Evolutionary conservation across 371 early-diverging fungal species (phyloP), one percentile per base, ranked within the genome.

Genomic region (Rhizopus sp.): DNA sequence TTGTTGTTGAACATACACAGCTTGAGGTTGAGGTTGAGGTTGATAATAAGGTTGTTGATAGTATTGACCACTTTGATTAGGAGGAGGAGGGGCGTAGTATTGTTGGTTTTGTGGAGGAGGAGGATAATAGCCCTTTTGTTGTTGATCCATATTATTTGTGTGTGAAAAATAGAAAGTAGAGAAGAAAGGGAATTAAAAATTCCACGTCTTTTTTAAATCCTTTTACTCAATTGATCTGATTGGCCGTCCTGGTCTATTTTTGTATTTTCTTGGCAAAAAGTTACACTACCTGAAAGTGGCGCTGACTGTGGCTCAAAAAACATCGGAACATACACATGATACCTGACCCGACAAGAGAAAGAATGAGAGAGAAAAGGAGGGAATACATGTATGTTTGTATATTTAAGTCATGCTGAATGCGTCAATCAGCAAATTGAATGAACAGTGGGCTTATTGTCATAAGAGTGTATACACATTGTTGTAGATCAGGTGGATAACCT

Each of bases 51-150:
- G 62, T 17, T 64, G 69, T 50, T 60, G 69, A 46, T 46, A 46
- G 12, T 46, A 97, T 67, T 88, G 89, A 29, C 97, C 97, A 34
- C 97, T 96, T 72, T 95, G 95, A 58, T 83, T 93, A 6, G 97
- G 96, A 31, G 94, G 94, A 48, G 95, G 64, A 62, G 85, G 6
- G 29, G 40, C 3, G 13, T 42, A 53, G 10, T 40, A 29, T 42
- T 42, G 42, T 12, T 46, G 46, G 7, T 46, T 17, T 29, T 46
- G 46, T 9, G 46, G 46, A 29, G 46, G 46, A 29, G 46, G 46
- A 29, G 46, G 46, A 23, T 46, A 46, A 23, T 46, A 29, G 12
- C 46, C 46, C 29, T 46, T 46, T 13, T 13, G 15, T 42, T 13
- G 32, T 9, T 13, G 30, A 17, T 13, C 4, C 38, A 31, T 32